phyloP scores from a whole-genome alignment of 345 rosid species.

The Eucalyptus curtisii region DNA sequence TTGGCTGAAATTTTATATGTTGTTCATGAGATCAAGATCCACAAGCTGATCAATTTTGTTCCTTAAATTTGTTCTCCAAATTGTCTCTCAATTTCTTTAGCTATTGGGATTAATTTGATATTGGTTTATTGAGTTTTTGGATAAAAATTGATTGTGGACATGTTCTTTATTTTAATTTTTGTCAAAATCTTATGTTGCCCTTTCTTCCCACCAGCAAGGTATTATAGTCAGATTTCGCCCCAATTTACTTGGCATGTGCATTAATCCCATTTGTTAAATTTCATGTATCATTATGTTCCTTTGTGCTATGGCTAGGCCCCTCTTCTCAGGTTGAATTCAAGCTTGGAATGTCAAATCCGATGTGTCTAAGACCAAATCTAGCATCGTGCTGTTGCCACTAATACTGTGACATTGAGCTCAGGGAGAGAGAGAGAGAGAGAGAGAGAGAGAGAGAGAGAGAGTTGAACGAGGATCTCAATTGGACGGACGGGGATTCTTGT shows the following conservation, averaged over 20 bases:
- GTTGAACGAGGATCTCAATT: background rate
- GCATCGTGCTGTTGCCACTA: background rate
- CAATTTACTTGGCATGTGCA: no score
- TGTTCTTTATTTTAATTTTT: background rate
- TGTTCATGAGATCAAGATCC: background rate
- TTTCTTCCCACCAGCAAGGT: background rate
- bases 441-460: background rate
- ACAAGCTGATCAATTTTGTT: background rate
- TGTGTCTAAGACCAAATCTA: background rate
- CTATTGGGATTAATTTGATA: background rate
- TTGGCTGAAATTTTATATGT: background rate
- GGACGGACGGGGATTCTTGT: background rate
- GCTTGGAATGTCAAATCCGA: background rate
- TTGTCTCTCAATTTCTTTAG: background rate
- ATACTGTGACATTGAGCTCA: background rate
- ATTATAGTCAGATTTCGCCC: background rate
- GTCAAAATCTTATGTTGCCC: background rate
- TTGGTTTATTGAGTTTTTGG: background rate
- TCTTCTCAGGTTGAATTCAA: no score
- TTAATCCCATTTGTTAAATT: background rate
- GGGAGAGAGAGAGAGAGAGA: background rate
- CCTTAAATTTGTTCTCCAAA: background rate
- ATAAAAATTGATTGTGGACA: background rate
- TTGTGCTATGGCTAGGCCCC: background rate
- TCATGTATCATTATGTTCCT: background rate